A percentile compares a stretch with the other conserved stretches of the same genome.
Evolutionary conservation across 164 flowering plant genomes (phyloP).

Genomic region (grape (Vitis vinifera)): ASM3070453v1 NC_081822.1:5519501-5520000

Average conservation of each 20-base stretch:
- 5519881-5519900: slow-evolving; percentile 96
- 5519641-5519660: not conserved
- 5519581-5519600: not conserved
- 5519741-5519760: slow-evolving; percentile 80
- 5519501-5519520: no score
- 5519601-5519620: not conserved
- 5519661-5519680: not conserved
- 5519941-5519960: not conserved
- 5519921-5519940: not conserved
- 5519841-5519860: slow-evolving; percentile 75
- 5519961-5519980: not conserved
- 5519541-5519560: not conserved
- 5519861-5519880: slow-evolving; percentile 76
- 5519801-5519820: slow-evolving; percentile 68
- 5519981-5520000: slow-evolving; percentile 73
- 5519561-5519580: not conserved
- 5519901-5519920: slow-evolving; percentile 14
- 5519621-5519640: not conserved
- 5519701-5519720: slow-evolving; percentile 68
- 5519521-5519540: not conserved
- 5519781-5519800: slow-evolving; percentile 78
- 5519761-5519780: slow-evolving; percentile 69
- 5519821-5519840: slow-evolving; percentile 67
- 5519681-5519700: slow-evolving; percentile 10
- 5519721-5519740: slow-evolving; percentile 82